These are phyloP conservation scores for Colletotrichum sojae DNA, from an alignment of 2,329 filamentous ascomycete genomes.

Conservation along the genomic window DNA sequence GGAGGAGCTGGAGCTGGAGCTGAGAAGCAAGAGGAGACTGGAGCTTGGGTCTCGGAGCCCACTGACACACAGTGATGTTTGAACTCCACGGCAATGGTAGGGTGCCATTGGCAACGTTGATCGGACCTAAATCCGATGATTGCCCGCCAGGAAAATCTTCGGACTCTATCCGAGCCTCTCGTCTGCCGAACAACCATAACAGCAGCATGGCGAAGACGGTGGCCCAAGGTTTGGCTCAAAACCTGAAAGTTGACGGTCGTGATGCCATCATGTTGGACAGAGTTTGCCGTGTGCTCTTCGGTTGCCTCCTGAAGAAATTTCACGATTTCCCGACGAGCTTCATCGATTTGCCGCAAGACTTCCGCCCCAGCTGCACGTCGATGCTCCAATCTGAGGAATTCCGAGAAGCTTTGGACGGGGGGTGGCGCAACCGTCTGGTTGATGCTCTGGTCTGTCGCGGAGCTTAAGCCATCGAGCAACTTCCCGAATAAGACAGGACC, in stretches of 20 bases:
- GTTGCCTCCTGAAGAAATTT: constrained; percentile 15
- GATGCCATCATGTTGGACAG: constrained; percentile 15
- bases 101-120: constrained; percentile 16
- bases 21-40: background rate
- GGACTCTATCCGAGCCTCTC: constrained; percentile 6
- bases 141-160: constrained; percentile 11
- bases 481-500: constrained; percentile 14
- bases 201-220: background rate
- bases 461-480: constrained; percentile 32
- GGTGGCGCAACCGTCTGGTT: constrained; percentile 14
- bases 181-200: constrained; percentile 4
- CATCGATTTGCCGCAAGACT: constrained; percentile 2
- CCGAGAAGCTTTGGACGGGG: constrained; percentile 22
- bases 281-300: constrained; percentile 18
- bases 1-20: constrained; percentile 1
- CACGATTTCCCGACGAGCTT: background rate
- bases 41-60: constrained; percentile 2
- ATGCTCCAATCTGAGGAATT: background rate
- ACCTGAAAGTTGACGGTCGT: constrained; percentile 26
- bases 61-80: constrained; percentile 25
- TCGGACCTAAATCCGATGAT: constrained; percentile 22
- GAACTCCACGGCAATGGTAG: constrained; percentile 15
- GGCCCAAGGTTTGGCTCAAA: constrained; percentile 27
- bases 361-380: background rate
- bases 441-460: constrained; percentile 20